A percentile compares a stretch with the other conserved stretches of the same genome.
These are phyloP conservation scores for Rhizophora mangle DNA, from an alignment of 345 rosid species.

Conservation along the genomic window DNA sequence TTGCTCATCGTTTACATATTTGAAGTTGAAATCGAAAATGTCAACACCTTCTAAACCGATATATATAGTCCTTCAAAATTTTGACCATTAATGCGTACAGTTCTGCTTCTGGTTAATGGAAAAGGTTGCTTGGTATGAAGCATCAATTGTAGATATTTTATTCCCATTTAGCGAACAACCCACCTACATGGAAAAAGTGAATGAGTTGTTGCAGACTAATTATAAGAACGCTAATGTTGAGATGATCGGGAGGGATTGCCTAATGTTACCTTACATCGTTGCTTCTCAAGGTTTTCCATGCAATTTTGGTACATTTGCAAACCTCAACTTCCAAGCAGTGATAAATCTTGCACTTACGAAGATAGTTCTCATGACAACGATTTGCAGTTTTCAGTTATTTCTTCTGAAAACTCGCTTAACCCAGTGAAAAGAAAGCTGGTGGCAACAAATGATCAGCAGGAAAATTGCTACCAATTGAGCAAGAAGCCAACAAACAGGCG, in stretches of 20 bases:
- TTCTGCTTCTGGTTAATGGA: background rate
- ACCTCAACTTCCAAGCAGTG: conserved; percentile 24
- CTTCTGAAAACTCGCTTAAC: conserved; percentile 18
- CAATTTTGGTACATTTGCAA: conserved; percentile 17
- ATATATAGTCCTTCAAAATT: too few relatives aligned
- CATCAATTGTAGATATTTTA: too few relatives aligned
- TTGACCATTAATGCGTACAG: too few relatives aligned
- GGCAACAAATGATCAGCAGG: conserved; percentile 8
- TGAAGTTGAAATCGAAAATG: too few relatives aligned
- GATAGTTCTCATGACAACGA: conserved; percentile 8
- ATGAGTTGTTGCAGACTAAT: conserved; percentile 18
- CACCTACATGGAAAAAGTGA: conserved; percentile 8
- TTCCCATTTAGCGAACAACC: conserved; percentile 11
- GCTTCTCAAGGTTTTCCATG: conserved; percentile 31
- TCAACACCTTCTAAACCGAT: too few relatives aligned
- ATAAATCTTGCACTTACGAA: conserved; percentile 12
- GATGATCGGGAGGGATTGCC: conserved; percentile 25
- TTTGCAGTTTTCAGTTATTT: conserved; percentile 18
- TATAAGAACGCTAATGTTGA: conserved; percentile 17
- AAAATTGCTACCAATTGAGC: conserved; percentile 7
- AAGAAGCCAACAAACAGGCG: conserved; percentile 20
- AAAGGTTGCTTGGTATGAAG: too few relatives aligned
- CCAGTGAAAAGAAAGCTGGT: conserved; percentile 27
- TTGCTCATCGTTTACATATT: background rate
- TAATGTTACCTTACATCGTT: conserved; percentile 39